These are phyloP conservation scores for Metschnikowia baotianmanensis DNA, from an alignment of 805 yeast species.

Conservation along the genomic window DNA sequence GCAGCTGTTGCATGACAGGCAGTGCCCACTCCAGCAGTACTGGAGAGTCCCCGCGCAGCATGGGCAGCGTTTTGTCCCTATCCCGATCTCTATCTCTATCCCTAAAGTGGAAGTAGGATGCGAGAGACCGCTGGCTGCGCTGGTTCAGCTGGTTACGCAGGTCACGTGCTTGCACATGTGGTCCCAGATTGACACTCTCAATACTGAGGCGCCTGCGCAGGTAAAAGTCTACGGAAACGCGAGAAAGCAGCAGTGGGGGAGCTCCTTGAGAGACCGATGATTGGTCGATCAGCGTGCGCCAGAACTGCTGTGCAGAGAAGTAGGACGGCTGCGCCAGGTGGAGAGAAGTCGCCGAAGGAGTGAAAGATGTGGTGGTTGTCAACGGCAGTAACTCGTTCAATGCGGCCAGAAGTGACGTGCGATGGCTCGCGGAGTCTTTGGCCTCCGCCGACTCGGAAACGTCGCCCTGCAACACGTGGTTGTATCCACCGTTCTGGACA, in stretches of 20 bases:
- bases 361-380: conserved; percentile 43
- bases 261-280: no score
- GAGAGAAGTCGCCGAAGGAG: conserved; percentile 39
- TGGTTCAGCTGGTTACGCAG: no score
- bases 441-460: background rate
- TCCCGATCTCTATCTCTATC: conserved; percentile 9
- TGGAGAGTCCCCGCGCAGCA: conserved; percentile 6
- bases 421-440: conserved; percentile 11
- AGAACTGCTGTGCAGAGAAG: conserved; percentile 42
- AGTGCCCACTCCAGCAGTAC: conserved; percentile 4
- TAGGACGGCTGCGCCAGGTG: conserved; percentile 44
- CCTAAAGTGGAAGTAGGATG: conserved; percentile 39
- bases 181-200: conserved; percentile 28
- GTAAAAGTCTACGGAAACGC: conserved; percentile 35
- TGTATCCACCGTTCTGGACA: background rate
- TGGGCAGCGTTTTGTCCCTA: conserved; percentile 12
- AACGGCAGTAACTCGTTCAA: conserved; percentile 37
- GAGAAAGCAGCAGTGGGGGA: conserved; percentile 26
- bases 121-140: conserved; percentile 26
- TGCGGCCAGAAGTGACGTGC: conserved; percentile 17
- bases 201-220: conserved; percentile 28
- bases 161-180: conserved; percentile 12
- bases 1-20: conserved; percentile 3
- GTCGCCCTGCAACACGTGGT: background rate
- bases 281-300: conserved; percentile 39